Evolutionary conservation across 345 rosid species (phyloP), one percentile per base, ranked within the genome.

Genomic region (Euphorbia peplus): DNA sequence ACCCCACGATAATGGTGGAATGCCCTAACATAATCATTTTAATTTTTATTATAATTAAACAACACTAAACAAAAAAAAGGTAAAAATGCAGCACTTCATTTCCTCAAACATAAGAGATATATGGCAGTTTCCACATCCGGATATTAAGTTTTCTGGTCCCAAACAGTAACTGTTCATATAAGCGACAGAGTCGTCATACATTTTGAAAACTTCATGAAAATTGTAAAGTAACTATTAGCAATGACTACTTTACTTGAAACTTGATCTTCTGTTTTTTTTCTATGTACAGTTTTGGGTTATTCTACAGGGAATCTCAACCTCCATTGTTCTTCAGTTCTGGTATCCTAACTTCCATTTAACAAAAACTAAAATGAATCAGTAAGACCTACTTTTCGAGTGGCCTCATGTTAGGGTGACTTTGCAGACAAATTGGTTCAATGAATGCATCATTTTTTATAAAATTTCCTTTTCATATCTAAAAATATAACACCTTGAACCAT

Each of bases 1-100:
- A 5, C 57, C 28, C 80, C 87, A 32, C 96, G 81, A 35, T 85
- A 95, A 83, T 92, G 91, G 86, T 95, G 98, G 76, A 95, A 92
- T 58, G 98, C 99, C 98, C 99, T 95, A 80, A 65, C 50, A 69
- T 32, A 21, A 63, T 24, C 61, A 29, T 60, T 26, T 53, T 3
- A 30, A 63, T 50, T 51, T 41, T 22, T 56, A 52, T 64, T 21
- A 21, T 37, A 64, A 14, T 28, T 16, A 15, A 42, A 32, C 37
- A 32, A 32, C 37, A 6, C 37, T 32, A 22, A n/a, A n/a, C n/a
- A n/a, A n/a, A n/a, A n/a, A n/a, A n/a, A n/a, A n/a, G n/a, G n/a
- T n/a, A n/a, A n/a, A n/a, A n/a, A n/a, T n/a, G 16, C 18, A 37
- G 44, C 60, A 28, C n/a, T 35, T 35, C 39, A 35, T 35, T 35